Base-by-base conservation (phyloP, 768 basidiomycete genomes). In the Rhodotorula sphaerocarpa region DNA sequence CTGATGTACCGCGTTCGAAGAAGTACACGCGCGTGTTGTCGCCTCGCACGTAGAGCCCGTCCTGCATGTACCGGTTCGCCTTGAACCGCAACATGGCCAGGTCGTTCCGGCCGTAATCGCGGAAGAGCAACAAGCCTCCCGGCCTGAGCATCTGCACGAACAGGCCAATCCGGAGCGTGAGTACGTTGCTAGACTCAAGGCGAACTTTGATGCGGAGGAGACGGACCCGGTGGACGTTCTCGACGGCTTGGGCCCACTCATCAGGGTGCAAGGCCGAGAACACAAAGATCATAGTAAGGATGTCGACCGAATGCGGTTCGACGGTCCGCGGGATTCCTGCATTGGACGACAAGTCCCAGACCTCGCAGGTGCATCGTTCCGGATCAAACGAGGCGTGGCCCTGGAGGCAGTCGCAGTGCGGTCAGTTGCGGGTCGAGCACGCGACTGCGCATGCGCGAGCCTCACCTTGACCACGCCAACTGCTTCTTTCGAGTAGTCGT, bases 11-110 rank as follows among this genome's bases (percentile, higher is more conserved):
- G 16, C 88, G 75, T 63, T 88, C 86, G 69, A 99, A 99, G 75
- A 97, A 99, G 75, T 96, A 97, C 0, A 99, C 95, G 43, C 95
- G 80, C 0, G 95, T 97, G 71, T 90, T 92, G 77, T 99, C 95
- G 1, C 95, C 95, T 42, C 95, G 82, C 55, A 95, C 86, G 72
- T 99, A 99, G 68, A 99, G 85, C 73, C 95, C 90, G 46, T 90
- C 87, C 16, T 97, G 81, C 58, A 97, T 80, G 50, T 54, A 67
- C 16, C 95, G 81, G 3, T 86, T 84, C 10, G 80, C 80, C 75
- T 90, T 95, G 79, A 99, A 95, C 15, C 95, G 81, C 48, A 99
- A 79, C 75, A 96, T 93, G 2, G 95, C 88, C 48, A 99, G 82
- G 73, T 99, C 93, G 72, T 96, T 81, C 30, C 93, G 83, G 5